phyloP scores from a whole-genome alignment of 768 basidiomycete species.

The Hericium coralloides region DNA sequence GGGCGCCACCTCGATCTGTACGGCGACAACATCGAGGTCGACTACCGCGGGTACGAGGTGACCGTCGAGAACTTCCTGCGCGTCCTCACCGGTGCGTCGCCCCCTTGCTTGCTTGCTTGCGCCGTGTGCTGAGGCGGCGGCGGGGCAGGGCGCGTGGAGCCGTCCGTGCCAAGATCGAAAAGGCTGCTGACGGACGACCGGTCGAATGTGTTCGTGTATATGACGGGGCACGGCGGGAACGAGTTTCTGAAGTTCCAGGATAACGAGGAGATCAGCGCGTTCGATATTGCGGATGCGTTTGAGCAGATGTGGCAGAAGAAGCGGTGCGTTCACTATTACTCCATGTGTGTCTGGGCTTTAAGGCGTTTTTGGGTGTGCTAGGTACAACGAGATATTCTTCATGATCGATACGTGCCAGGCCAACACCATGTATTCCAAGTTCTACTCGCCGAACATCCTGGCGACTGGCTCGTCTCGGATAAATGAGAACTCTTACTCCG shows the following conservation, averaged over 20 bases:
- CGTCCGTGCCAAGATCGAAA: constrained; percentile 84
- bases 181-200: constrained; percentile 84
- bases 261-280: constrained; percentile 94
- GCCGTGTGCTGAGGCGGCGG: not conserved
- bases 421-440: constrained; percentile 87
- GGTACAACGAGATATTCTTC: constrained; percentile 94
- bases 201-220: constrained; percentile 93
- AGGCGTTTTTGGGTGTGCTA: constrained; percentile 15
- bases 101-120: not conserved
- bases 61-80: constrained; percentile 95
- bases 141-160: constrained; percentile 68
- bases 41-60: constrained; percentile 97
- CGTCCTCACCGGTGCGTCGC: constrained; percentile 71
- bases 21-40: constrained; percentile 95
- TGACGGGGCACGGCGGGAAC: constrained; percentile 97
- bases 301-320: constrained; percentile 99
- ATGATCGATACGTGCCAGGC: constrained; percentile 99
- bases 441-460: constrained; percentile 89
- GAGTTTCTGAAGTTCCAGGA: constrained; percentile 99
- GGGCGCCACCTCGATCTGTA: constrained; percentile 82
- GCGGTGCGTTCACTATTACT: constrained; percentile 38
- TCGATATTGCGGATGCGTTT: constrained; percentile 95
- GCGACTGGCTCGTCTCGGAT: constrained; percentile 82
- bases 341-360: not conserved
- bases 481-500: constrained; percentile 90